Percentiles rank a stretch among this genome's conserved stretches.
Evolutionary conservation across 805 yeast species (phyloP).

Genomic region (Pichia thaimueangensis): DNA sequence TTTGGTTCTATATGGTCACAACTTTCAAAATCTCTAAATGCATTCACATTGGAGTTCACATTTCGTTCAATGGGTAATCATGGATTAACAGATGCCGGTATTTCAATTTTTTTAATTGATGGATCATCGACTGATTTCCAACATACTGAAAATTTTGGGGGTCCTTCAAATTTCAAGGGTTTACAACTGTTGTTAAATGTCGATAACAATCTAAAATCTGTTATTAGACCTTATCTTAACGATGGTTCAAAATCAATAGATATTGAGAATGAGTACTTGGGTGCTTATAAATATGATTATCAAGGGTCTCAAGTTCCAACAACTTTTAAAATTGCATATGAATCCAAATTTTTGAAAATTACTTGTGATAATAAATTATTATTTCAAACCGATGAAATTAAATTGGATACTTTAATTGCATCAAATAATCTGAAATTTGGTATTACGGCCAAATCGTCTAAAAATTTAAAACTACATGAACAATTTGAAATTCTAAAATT

Average conservation of each 20-base stretch:
- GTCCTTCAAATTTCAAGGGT: slow-evolving; percentile 58
- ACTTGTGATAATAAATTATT: slow-evolving; percentile 69
- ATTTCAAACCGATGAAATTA: slow-evolving; percentile 54
- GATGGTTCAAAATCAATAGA: slow-evolving; percentile 45
- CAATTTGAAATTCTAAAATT: slow-evolving; percentile 59
- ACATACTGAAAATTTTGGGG: slow-evolving; percentile 39
- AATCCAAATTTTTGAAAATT: slow-evolving; percentile 41
- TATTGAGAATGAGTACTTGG: slow-evolving; percentile 21
- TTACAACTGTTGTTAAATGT: slow-evolving; percentile 54
- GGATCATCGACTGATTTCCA: slow-evolving; percentile 26
- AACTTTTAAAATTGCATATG: slow-evolving; percentile 59
- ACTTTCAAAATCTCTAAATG: slow-evolving; percentile 19
- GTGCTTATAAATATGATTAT: slow-evolving; percentile 35
- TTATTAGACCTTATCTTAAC: slow-evolving; percentile 51
- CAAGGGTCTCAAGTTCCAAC: slow-evolving; percentile 68
- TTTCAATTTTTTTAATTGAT: slow-evolving; percentile 51
- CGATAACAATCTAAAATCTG: slow-evolving; percentile 38
- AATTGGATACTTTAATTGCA: slow-evolving; percentile 32
- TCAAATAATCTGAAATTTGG: slow-evolving; percentile 41
- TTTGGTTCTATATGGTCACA: slow-evolving; percentile 42
- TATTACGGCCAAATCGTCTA: slow-evolving; percentile 41
- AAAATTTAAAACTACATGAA: slow-evolving; percentile 36
- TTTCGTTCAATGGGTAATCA: slow-evolving; percentile 53
- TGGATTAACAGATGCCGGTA: slow-evolving; percentile 49
- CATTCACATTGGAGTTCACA: slow-evolving; percentile 48